A percentile compares a stretch with the other conserved stretches of the same genome.
Conservation (phyloP, 1,284 basidiomycete species). For the Naganishia liquefaciens region DNA sequence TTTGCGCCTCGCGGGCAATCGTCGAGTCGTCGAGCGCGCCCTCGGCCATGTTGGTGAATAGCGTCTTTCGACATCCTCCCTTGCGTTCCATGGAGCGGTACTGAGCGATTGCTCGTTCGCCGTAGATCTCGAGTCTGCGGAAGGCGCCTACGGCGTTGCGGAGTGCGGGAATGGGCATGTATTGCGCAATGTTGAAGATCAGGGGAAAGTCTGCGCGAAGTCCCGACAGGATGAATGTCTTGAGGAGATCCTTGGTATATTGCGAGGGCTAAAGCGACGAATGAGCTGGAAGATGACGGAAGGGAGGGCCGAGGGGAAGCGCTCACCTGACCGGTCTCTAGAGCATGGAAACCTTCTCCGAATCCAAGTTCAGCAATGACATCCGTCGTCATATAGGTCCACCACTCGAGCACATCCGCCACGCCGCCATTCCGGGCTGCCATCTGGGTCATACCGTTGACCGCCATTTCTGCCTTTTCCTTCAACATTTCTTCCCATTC, state of each 20-base stretch:
- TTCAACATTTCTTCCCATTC: conserved; percentile 28
- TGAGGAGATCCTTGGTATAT: conserved; percentile 11
- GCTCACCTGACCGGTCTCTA: conserved; percentile 14
- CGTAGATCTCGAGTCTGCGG: conserved; percentile 11
- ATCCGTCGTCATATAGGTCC: conserved; percentile 27
- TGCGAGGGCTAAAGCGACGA: neutral
- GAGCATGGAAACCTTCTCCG: conserved; percentile 2
- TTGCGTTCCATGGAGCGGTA: conserved; percentile 20
- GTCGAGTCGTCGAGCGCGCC: conserved; percentile 14
- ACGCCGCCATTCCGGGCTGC: neutral
- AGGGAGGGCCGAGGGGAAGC: neutral
- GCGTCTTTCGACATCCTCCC: conserved; percentile 15
- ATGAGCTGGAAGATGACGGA: neutral
- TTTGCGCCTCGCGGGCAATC: conserved; percentile 12
- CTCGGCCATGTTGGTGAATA: conserved; percentile 23
- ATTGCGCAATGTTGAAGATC: conserved; percentile 6
- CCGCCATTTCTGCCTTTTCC: conserved; percentile 10
- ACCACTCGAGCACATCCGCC: conserved; percentile 19
- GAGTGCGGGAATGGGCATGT: conserved; percentile 7
- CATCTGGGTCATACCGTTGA: conserved; percentile 1
- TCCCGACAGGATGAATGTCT: conserved; percentile 10
- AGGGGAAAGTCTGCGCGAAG: neutral
- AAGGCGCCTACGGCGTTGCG: conserved; percentile 7
- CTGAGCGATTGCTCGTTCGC: conserved; percentile 8
- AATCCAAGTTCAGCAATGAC: conserved; percentile 21